Conservation (phyloP, 768 basidiomycete species). For the Amyloporia xantha region DNA sequence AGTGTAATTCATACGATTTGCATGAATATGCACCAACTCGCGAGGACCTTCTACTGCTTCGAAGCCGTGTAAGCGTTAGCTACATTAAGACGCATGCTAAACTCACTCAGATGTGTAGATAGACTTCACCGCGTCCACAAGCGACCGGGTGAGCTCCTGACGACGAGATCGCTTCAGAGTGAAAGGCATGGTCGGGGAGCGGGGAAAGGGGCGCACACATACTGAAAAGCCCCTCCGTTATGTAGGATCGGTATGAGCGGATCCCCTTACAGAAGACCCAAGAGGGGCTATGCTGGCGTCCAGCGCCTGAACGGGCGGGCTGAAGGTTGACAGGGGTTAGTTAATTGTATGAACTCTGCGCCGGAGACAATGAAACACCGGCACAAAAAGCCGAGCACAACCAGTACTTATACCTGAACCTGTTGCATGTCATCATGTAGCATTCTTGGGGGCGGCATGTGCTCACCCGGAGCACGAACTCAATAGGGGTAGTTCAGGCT, state of each 20-base stretch:
- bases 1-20: background rate
- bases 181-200: slow-evolving; percentile 29
- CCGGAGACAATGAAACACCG: background rate
- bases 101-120: slow-evolving; percentile 17
- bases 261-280: slow-evolving; percentile 5
- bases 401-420: too few species aligned
- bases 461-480: too few species aligned
- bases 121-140: slow-evolving; percentile 31
- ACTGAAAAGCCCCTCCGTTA: slow-evolving; percentile 2
- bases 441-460: too few species aligned
- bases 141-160: slow-evolving; percentile 41
- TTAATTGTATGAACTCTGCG: background rate
- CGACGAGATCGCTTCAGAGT: slow-evolving; percentile 41
- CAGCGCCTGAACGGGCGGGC: slow-evolving; percentile 4
- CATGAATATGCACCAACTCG: background rate
- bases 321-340: slow-evolving; percentile 1
- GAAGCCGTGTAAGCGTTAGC: background rate
- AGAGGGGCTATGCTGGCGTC: slow-evolving; percentile 13
- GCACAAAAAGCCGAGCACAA: too few species aligned
- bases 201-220: slow-evolving; percentile 8
- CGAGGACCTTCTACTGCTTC: background rate
- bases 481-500: too few species aligned
- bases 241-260: slow-evolving; percentile 1
- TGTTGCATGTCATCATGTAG: too few species aligned
- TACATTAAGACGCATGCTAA: background rate